Base-by-base conservation (phyloP, 1,284 basidiomycete genomes). In the Singerocomus inundabilis region DNA sequence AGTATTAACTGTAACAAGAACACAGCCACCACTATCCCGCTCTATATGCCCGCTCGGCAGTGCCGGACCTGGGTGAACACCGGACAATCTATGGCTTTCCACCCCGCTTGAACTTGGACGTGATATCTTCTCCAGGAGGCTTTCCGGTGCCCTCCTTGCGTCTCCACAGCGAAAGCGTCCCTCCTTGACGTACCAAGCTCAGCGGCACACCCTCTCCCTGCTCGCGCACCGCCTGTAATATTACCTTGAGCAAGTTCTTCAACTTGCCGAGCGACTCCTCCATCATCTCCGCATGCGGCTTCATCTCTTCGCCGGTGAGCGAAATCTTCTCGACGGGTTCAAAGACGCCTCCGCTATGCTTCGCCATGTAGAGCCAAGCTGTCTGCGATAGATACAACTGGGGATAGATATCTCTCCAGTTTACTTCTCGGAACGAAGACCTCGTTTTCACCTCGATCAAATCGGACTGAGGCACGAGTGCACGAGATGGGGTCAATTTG, bases 341-440 rank as follows among this genome's bases (percentile, higher is more conserved):
- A 49, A 74, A 75, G 3, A 8, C 43, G 6, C 74, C 73, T 2
- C 49, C 26, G 5, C 40, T 49, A 49, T 76, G 73, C 37, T 56
- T 58, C 2, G 70, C 75, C 47, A 74, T 45, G 42, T 70, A 68
- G 25, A 73, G 54, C 50, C 60, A 62, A 4, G 62, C 56, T 4
- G 71, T 76, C 52, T 75, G 72, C 6, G 73, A 72, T 16, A 77
- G 56, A 50, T 62, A 73, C 21, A 75, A 43, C 53, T 77, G 73
- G 1, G 72, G 66, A 56, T 72, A 74, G 5, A 63, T 55, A 3
- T 72, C 66, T n/a, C 37, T 54, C 75, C 76, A 75, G 33, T 72
- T 61, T 13, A 63, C 52, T 10, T 62, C 54, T 9, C 57, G 54
- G 28, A 46, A 36, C 2, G 26, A 35, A 1, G 70, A 62, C 30